These are phyloP conservation scores for Mycena epipterygia DNA, from an alignment of 768 basidiomycete genomes.

Conservation along the genomic window DNA sequence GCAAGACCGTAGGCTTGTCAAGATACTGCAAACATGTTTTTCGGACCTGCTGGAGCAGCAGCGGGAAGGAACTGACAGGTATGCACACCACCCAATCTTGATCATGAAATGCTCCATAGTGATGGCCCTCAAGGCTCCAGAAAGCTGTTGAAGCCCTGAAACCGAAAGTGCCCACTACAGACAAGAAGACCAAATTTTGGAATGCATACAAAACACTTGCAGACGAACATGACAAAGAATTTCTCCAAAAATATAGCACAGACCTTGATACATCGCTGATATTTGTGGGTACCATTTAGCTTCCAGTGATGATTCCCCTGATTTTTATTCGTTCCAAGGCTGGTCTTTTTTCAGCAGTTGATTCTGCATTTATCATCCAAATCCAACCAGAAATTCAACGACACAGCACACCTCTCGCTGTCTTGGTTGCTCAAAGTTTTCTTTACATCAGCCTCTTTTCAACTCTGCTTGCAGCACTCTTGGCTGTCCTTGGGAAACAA, in stretches of 20 bases:
- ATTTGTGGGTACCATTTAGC: not conserved
- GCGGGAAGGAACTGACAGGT: not conserved
- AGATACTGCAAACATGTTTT: not conserved
- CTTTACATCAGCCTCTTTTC: not conserved
- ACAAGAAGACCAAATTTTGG: not conserved
- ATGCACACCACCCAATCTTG: not conserved
- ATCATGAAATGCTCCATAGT: not conserved
- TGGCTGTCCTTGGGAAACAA: not conserved
- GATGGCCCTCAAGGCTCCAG: not conserved
- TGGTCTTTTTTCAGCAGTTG: not conserved
- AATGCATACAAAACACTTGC: not conserved
- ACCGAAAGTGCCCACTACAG: too few relatives aligned
- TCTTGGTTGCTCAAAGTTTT: not conserved
- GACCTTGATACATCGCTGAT: not conserved
- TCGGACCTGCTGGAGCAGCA: not conserved
- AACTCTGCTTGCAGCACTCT: not conserved
- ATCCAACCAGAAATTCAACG: too few relatives aligned
- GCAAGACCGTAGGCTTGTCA: too few relatives aligned
- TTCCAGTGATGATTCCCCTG: too few relatives aligned
- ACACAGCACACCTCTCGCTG: too few relatives aligned
- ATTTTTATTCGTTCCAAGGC: not conserved
- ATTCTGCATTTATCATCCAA: too few relatives aligned
- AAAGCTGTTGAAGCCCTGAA: too few relatives aligned
- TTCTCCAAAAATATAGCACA: not conserved
- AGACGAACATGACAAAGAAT: slow-evolving; percentile 1